Conservation (phyloP, 352 stramenopile species). For the Phytophthora vignae region DNA sequence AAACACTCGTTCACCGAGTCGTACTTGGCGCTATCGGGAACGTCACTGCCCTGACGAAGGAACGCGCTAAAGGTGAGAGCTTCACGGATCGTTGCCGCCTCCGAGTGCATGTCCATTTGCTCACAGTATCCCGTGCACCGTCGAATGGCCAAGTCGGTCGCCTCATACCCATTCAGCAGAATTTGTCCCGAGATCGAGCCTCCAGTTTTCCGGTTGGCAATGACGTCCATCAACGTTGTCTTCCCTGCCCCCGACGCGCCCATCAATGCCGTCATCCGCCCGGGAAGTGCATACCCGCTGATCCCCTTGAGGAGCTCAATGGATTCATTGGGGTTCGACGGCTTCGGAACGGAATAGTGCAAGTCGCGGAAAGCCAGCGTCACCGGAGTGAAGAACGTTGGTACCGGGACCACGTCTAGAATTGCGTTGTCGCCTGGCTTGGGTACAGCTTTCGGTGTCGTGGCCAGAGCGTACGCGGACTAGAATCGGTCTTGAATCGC, state of each 20-base stretch:
- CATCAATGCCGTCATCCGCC: constrained; percentile 59
- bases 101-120: constrained; percentile 88
- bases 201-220: constrained; percentile 88
- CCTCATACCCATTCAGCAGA: constrained; percentile 27
- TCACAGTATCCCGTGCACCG: constrained; percentile 60
- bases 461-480: constrained; percentile 20
- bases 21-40: constrained; percentile 50
- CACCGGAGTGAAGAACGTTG: constrained; percentile 30
- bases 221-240: constrained; percentile 91
- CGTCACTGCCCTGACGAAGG: constrained; percentile 54
- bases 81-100: constrained; percentile 89
- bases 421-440: constrained; percentile 18
- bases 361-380: constrained; percentile 33
- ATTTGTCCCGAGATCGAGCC: constrained; percentile 41
- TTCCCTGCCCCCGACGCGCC: constrained; percentile 76
- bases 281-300: constrained; percentile 28
- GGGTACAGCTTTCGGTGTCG: constrained; percentile 19
- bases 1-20: constrained; percentile 80
- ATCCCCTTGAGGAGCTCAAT: constrained; percentile 26
- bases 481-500: constrained; percentile 12
- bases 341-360: constrained; percentile 31
- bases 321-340: constrained; percentile 26
- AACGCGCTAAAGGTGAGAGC: constrained; percentile 88
- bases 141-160: constrained; percentile 28
- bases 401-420: constrained; percentile 13